These are phyloP conservation scores for Ochromonas danica DNA, from an alignment of 108 stramenopile species.

Conservation along the genomic window DNA sequence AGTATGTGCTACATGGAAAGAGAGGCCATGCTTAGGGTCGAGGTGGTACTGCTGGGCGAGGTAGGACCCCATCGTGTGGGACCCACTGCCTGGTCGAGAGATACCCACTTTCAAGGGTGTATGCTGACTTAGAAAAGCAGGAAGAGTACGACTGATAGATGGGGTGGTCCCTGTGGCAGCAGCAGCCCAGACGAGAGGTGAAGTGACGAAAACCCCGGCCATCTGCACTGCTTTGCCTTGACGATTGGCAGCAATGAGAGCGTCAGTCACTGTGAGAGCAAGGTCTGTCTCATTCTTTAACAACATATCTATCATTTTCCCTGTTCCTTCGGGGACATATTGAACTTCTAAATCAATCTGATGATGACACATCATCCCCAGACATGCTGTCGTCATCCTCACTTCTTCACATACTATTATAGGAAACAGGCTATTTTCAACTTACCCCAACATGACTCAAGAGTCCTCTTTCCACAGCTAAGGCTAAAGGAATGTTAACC, in stretches of 20 bases:
- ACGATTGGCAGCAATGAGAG: conserved; percentile 1
- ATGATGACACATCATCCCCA: too few species aligned
- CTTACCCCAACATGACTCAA: too few species aligned
- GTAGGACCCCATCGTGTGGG: conserved; percentile 5
- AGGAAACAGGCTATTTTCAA: too few species aligned
- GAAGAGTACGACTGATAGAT: too few species aligned
- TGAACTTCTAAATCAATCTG: not conserved
- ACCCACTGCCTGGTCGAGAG: conserved; percentile 9
- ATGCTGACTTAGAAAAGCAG: too few species aligned
- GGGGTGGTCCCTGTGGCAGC: too few species aligned
- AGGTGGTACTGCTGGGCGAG: not conserved
- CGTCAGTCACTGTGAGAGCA: conserved; percentile 11
- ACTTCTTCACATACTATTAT: too few species aligned
- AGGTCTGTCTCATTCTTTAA: not conserved
- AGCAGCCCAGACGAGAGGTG: conserved; percentile 9
- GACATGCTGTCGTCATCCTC: too few species aligned
- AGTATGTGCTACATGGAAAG: not conserved
- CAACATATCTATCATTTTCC: conserved; percentile 10
- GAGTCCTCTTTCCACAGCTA: not conserved
- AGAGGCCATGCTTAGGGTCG: not conserved
- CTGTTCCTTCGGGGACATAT: conserved; percentile 12
- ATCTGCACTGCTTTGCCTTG: not conserved
- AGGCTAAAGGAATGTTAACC: conserved; percentile 2
- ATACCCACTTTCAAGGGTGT: not conserved
- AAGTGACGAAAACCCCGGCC: not conserved